Evolutionary conservation across 148 eudicot genomes (phyloP), one percentile per base, ranked within the genome.

Genomic region (Camellia lanceoleosa): DNA sequence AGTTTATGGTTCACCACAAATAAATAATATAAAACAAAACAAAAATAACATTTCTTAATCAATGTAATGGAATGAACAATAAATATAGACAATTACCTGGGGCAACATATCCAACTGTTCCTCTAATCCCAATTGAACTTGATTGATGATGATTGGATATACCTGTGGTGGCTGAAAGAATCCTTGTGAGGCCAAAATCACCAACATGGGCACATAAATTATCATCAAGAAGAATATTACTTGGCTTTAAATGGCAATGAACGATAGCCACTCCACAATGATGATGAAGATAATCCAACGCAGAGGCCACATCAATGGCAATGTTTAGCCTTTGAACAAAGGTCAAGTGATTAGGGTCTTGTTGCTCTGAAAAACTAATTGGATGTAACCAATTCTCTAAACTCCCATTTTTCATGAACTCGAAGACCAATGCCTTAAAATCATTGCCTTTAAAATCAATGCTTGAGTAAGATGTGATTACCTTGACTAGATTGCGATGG

Each of bases 231-330:
- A 81, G 75, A 23, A 81, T 68, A n/a, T 75, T 79, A n/a, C 76
- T 71, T 6, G 70, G 74, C 55, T 56, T 56, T 10, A 56, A 56
- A 2, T 47, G 0, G 0, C 68, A 46, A 9, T 80, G 78, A 8
- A 73, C 7, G 12, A 80, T 51, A 14, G 69, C 14, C 6, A n/a
- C 51, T 38, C n/a, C 71, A 42, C 71, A 72, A 19, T 30, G 65
- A 30, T 80, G 43, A n/a, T 80, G 82, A 59, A 80, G 82, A 54
- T 80, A 80, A 72, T 63, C 78, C 52, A 80, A 41, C n/a, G 78
- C 78, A 12, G 60, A 47, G 5, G 78, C 82, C 20, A 80, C 71
- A 73, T 80, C 82, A 16, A 73, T 80, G 67, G 81, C 59, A 47
- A 80, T 80, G 23, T 73, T 71, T 61, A 80, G 47, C 74, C 82